These are phyloP conservation scores for Raphidocelis subcapitata DNA, from an alignment of 139 green algal species.

Conservation along the genomic window DNA sequence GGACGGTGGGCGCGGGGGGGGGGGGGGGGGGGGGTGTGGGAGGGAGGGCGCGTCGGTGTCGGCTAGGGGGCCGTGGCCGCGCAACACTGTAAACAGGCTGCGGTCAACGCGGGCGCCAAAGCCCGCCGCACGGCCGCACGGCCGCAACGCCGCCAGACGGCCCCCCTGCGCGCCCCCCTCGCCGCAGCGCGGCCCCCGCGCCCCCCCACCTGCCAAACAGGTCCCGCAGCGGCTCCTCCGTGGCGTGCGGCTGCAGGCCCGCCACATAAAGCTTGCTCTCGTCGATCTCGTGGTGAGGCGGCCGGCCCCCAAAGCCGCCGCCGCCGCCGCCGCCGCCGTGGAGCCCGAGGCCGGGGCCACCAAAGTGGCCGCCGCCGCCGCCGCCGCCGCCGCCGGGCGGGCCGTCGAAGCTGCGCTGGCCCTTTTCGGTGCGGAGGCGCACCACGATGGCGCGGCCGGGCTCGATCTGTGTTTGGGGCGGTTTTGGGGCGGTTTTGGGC, in stretches of 20 bases:
- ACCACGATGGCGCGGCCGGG: conserved; percentile 54
- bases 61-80: no score
- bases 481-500: conserved; percentile 11
- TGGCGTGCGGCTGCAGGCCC: conserved; percentile 30
- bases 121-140: no score
- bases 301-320: conserved; percentile 18
- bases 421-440: conserved; percentile 41
- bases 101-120: no score
- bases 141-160: no score
- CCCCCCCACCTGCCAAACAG: conserved; percentile 27
- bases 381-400: not conserved
- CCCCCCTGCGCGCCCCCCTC: no score
- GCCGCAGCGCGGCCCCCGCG: no score
- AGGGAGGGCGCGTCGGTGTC: not conserved
- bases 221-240: conserved; percentile 19
- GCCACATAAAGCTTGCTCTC: conserved; percentile 61
- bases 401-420: no score
- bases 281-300: conserved; percentile 23
- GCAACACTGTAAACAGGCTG: no score
- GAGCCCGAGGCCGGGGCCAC: not conserved
- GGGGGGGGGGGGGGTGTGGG: no score
- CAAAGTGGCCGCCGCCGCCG: not conserved
- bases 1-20: conserved; percentile 40
- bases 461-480: conserved; percentile 25
- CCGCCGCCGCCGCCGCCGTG: not conserved